Evolutionary conservation across 768 basidiomycete genomes (phyloP), one percentile per base, ranked within the genome.

Genomic region (Xerocomus spinulosus): DNA sequence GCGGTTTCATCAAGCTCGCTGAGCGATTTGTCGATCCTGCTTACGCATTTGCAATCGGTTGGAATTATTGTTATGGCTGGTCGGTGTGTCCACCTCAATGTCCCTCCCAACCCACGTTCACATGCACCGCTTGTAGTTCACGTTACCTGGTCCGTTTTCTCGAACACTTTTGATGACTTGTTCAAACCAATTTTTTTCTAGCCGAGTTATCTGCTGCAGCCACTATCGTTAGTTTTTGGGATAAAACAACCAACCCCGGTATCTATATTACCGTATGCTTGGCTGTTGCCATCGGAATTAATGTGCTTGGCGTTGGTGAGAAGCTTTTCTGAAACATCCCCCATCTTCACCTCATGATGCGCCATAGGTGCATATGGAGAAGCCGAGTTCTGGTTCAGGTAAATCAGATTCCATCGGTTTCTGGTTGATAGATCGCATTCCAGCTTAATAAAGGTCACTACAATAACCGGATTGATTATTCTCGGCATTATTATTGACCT

Each of bases 211-310:
- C 73, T 30, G 79, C 79, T 0, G 72, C 75, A 0, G 73, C 80
- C 9, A 66, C 79, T 3, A 53, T 82, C 34, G 73, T 83, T 59
- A 62, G 67, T 41, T 80, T 63, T 54, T 79, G 77, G 77, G 70
- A 69, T 44, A 28, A 35, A 6, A 52, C 48, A 3, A 63, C 74
- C 29, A 75, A 64, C 48, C 69, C 75, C 35, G 78, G 71, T 0
- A 70, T 69, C 7, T 82, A 77, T 75, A 77, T 83, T 48, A 66
- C 72, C 3, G 62, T 83, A 28, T 80, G 73, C 50, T 57, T 81
- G 14, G 55, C 76, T 18, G 73, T 82, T 21, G 76, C 77, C 32
- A 55, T 80, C 21, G 62, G 56, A 37, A 79, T 78, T 18, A 78
- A 78, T 41, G 41, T 55, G 24, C 61, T 74, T n/a, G 75, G 73